Evolutionary conservation across 2,329 filamentous ascomycete genomes (phyloP).

Genomic region (Venturia asperata): DNA sequence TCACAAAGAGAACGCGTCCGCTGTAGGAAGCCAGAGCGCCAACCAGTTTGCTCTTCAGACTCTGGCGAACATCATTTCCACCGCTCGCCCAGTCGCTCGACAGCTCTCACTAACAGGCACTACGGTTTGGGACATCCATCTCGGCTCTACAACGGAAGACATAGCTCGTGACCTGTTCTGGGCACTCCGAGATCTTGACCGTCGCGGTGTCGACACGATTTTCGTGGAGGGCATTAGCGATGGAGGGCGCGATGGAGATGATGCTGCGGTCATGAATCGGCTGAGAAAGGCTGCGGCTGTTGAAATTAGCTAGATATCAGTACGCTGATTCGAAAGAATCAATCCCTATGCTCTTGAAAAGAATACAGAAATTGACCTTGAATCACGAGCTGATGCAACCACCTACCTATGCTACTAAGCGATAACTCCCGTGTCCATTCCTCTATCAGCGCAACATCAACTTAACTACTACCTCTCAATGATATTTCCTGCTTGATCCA

Average conservation of each 20-base stretch:
- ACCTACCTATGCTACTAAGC: not conserved
- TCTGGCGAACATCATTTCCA: slow-evolving; percentile 6
- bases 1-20: not conserved
- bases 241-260: slow-evolving; percentile 65
- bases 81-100: slow-evolving; percentile 15
- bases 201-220: slow-evolving; percentile 70
- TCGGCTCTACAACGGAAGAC: slow-evolving; percentile 62
- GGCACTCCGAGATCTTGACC: slow-evolving; percentile 76
- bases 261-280: slow-evolving; percentile 57
- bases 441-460: not conserved
- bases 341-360: not conserved
- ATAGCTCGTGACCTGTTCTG: slow-evolving; percentile 87
- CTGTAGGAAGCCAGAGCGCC: not conserved
- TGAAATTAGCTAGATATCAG: not conserved
- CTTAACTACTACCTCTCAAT: not conserved
- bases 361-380: not conserved
- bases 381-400: not conserved
- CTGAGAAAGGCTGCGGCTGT: slow-evolving; percentile 43
- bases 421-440: not conserved
- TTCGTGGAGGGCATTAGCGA: slow-evolving; percentile 78
- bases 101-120: not conserved
- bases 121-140: slow-evolving; percentile 57
- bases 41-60: not conserved
- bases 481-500: not conserved
- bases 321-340: not conserved